Evolutionary conservation across 257 asterid genomes (phyloP).

Genomic region (Nicotiana obtusifolia): DNA sequence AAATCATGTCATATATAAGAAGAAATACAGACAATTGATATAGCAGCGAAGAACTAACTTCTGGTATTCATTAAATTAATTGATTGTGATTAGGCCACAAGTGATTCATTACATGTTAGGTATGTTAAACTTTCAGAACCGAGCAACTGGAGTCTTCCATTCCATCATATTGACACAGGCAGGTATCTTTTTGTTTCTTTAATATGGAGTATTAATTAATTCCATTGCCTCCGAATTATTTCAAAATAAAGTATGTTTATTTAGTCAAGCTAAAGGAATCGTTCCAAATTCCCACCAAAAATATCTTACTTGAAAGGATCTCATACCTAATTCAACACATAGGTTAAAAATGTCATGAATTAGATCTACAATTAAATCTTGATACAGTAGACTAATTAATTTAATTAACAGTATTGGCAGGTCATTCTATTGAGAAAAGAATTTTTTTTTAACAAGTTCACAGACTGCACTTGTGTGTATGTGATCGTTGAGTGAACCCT

Average conservation of each 20-base stretch:
- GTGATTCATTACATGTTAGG: not conserved
- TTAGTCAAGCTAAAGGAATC: not conserved
- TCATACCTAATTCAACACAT: not conserved
- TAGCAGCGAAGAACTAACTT: not conserved
- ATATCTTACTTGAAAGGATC: not conserved
- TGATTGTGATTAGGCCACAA: not conserved
- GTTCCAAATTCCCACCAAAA: not conserved
- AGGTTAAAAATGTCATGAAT: not conserved
- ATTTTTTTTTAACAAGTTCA: no score
- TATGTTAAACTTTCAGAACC: not conserved
- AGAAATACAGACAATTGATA: not conserved
- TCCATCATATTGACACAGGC: not conserved
- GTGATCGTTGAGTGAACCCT: no score
- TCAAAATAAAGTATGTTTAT: no score
- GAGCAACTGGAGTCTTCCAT: not conserved
- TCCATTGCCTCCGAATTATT: not conserved
- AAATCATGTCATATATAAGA: no score
- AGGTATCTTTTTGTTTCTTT: not conserved
- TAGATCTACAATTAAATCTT: not conserved
- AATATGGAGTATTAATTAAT: not conserved
- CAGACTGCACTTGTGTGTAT: no score
- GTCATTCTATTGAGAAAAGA: no score
- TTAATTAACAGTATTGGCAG: no score
- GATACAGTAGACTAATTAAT: no score
- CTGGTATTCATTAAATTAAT: not conserved